Conservation (phyloP, 2,329 filamentous ascomycete species). For the Eutypa lata region DNA sequence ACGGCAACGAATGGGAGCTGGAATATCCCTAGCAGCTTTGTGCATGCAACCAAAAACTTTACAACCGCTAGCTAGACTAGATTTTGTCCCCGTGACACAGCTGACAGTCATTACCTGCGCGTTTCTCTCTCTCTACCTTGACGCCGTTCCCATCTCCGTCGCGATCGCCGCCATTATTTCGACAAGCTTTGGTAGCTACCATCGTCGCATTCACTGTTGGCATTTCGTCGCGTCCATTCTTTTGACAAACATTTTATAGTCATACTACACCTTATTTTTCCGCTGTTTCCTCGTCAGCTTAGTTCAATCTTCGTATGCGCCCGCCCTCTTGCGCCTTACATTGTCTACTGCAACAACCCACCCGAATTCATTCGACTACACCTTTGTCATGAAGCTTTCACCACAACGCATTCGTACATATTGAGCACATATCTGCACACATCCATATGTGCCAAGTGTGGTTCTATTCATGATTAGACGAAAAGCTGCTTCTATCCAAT, state of each 20-base stretch:
- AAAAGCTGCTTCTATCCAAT: conserved; percentile 10
- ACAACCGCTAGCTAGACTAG: background rate
- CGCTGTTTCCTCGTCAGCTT: background rate
- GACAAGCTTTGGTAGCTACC: background rate
- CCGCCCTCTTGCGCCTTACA: background rate
- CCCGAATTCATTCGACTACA: background rate
- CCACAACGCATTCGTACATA: background rate
- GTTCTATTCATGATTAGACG: conserved; percentile 1
- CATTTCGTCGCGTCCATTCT: background rate
- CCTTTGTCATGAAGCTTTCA: conserved; percentile 17
- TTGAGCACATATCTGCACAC: conserved; percentile 12
- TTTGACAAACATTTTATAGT: background rate
- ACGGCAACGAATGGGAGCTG: background rate
- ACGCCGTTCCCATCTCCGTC: background rate
- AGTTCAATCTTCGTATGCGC: background rate
- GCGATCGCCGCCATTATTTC: background rate
- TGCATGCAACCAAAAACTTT: background rate
- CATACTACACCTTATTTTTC: background rate
- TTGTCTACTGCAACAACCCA: background rate
- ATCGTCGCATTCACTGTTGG: background rate
- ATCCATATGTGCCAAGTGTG: conserved; percentile 6
- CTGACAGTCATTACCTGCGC: background rate
- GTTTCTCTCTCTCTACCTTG: background rate
- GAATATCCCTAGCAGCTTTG: background rate
- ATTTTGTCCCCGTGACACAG: background rate